Base-by-base conservation (phyloP, 345 rosid species). In the Xanthoceras sorbifolium region DNA sequence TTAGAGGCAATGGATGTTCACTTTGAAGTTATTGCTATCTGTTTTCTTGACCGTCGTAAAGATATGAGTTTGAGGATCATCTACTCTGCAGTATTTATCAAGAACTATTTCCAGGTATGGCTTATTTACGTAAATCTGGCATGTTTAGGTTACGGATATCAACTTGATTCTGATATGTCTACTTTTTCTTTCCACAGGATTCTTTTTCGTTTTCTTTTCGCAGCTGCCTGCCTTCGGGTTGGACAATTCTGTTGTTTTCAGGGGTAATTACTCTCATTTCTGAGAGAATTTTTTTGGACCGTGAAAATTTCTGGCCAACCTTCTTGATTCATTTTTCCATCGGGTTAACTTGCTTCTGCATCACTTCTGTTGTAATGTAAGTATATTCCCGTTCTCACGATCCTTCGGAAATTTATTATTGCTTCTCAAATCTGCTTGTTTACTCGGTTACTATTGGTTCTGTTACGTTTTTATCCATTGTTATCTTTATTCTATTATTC, bases 1-100 rank as follows among this genome's bases (percentile, higher is more conserved):
- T 46, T 68, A 7, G 36, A 46, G 72, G 5, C 20, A 10, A 0
- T 48, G 67, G 18, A 46, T 38, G 10, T 50, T 55, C 18, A 36
- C 26, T 55, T 57, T 26, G 50, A 46, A 40, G n/a, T 20, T 36
- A 67, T 64, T 67, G 61, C 23, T 20, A 38, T 71, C 34, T 72
- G 81, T 77, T 71, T 83, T 61, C 93, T 91, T 90, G 81, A 92
- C 93, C 77, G 34, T 69, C 66, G 29, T 50, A 60, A 77, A 92
- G 98, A 94, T 90, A 92, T 91, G 98, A 81, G 81, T 55, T 81
- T 86, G 78, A 91, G 98, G 90, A 92, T 93, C 67, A 77, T 83
- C 9, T 97, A 91, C 82, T 92, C 96, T 65, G 92, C 90, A 62
- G 28, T 61, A 57, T 90, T 90, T 84, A 92, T 92, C 85, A 87